Evolutionary conservation across 495 filamentous ascomycete species (phyloP).

Genomic region (Aspergillus panamensis): DNA sequence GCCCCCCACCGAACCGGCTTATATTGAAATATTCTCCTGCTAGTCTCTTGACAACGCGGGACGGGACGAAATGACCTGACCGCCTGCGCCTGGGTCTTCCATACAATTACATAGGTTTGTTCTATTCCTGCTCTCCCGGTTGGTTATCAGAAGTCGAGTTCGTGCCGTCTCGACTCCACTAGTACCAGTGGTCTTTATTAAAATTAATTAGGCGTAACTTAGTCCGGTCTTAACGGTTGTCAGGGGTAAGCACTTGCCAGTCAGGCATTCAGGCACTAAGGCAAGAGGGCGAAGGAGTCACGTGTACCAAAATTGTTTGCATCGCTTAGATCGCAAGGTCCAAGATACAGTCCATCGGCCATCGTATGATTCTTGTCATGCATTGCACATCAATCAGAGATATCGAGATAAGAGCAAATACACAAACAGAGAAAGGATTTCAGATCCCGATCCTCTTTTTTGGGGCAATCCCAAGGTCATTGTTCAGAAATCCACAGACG

Average conservation of each 20-base stretch:
- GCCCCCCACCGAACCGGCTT: background rate
- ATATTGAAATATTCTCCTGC: background rate
- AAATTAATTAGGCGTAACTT: constrained; percentile 7
- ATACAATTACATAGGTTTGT: too few species aligned
- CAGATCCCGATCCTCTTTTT: constrained; percentile 2
- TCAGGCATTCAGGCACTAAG: constrained; percentile 10
- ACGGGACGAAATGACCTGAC: constrained; percentile 11
- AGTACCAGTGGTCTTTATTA: background rate
- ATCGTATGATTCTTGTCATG: background rate
- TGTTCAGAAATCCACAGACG: constrained; percentile 1
- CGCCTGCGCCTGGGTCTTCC: constrained; percentile 1
- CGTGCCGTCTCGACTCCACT: constrained; percentile 12
- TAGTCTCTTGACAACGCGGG: constrained; percentile 3
- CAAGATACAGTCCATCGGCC: background rate
- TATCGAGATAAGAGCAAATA: background rate
- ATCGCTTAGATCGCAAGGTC: background rate
- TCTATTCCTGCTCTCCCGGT: background rate
- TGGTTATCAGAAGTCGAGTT: background rate
- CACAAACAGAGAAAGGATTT: background rate
- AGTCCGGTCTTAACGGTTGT: background rate
- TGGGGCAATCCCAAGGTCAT: background rate
- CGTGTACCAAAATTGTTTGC: background rate
- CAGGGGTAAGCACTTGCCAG: constrained; percentile 3
- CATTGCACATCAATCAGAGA: background rate
- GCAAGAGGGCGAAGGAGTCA: background rate